Conservation (phyloP, 768 basidiomycete genomes). For the Trametes sanguinea region DNA sequence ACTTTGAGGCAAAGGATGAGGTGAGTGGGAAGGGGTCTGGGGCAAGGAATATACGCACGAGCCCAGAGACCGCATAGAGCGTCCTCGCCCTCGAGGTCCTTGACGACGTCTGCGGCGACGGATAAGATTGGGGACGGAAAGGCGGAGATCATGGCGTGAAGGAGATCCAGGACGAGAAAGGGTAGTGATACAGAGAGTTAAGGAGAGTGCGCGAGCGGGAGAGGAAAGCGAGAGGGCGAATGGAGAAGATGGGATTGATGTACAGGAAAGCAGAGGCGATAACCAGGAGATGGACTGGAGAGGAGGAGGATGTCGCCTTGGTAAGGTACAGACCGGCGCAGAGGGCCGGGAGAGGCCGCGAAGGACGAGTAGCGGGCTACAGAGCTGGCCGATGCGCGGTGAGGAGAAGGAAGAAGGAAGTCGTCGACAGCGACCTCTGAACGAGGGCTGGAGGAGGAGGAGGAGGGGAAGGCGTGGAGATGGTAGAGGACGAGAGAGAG, state of each 20-base stretch:
- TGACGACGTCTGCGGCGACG: constrained; percentile 64
- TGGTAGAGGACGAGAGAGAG: neutral
- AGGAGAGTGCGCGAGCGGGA: constrained; percentile 7
- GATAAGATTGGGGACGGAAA: constrained; percentile 70
- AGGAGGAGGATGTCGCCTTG: neutral
- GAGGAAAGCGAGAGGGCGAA: constrained; percentile 10
- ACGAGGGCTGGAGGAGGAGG: neutral
- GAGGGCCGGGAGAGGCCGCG: neutral
- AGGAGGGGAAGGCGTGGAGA: neutral
- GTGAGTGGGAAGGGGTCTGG: neutral
- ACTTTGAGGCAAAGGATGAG: constrained; percentile 45
- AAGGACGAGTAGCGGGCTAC: neutral
- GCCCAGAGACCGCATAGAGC: constrained; percentile 70
- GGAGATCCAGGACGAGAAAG: constrained; percentile 12
- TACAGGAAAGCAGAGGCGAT: no score
- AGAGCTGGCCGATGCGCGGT: neutral
- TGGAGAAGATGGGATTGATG: neutral
- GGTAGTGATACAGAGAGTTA: constrained; percentile 15
- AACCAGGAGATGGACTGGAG: neutral
- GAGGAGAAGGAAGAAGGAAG: neutral
- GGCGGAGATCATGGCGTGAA: constrained; percentile 44
- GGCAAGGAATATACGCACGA: constrained; percentile 43
- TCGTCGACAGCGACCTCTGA: neutral
- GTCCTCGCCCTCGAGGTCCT: constrained; percentile 67
- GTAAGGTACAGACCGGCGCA: neutral